Evolutionary conservation across 2,329 filamentous ascomycete genomes (phyloP), one percentile per base, ranked within the genome.

Genomic region (Pyrenochaeta sp.): DNA sequence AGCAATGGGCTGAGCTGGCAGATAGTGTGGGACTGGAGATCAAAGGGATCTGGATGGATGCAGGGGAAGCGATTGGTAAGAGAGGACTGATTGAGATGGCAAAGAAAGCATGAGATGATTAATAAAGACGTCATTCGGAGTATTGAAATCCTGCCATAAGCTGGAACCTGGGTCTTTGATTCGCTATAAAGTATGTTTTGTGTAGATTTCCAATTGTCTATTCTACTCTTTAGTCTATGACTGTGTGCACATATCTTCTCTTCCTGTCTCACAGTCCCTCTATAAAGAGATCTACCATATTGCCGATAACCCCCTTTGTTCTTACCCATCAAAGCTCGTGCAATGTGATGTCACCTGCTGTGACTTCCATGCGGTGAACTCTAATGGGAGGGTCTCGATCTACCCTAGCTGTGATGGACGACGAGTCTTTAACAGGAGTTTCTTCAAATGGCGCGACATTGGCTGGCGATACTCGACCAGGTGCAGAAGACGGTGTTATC

Each of bases 1-100:
- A 52, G n/a, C 73, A 81, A 48, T 82, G 78, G 76, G 66, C 61
- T 30, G 52, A 59, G 15, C 42, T 80, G 53, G 46, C 78, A 1
- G 70, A 72, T 28, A 65, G 65, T 5, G 69, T 66, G 5, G 77
- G 79, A 1, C 56, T 81, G 32, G 73, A 70, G 58, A 69, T 82
- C 7, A 69, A 72, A 28, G 72, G 70, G 2, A 69, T 78, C 32
- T 78, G 72, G 73, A 52, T 49, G 61, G 66, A 59, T 5, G 28
- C 5, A 22, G 56, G 62, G 30, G 51, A 50, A n/a, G 58, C 48
- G 30, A 19, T 42, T 19, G 42, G 50, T 2, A 45, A 30, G 32
- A 53, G 44, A 7, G 45, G 27, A 15, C 13, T 50, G 36, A 54
- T 54, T 5, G 45, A 54, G 8, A 30, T 48, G 12, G 52, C 40